Percentiles rank a stretch among this genome's conserved stretches.
Conservation (phyloP, 305 asterid genomes). For the Salvia sclarea region DNA sequence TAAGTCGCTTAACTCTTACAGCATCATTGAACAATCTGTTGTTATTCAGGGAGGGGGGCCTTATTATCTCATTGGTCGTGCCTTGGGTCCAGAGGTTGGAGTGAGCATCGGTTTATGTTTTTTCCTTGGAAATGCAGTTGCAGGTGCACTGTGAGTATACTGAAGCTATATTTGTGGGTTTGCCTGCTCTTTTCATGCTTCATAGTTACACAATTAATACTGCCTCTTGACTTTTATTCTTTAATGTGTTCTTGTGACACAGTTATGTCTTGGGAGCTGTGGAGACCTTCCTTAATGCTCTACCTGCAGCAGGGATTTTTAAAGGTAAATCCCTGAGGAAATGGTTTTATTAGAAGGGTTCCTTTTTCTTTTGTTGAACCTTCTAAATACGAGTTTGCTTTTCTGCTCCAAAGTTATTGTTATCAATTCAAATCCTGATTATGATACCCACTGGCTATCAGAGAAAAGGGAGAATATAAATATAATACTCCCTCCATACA, state of each 20-base stretch:
- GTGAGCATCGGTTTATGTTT: conserved; percentile 97
- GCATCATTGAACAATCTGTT: conserved; percentile 29
- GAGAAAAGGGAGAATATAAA: conserved; percentile 6
- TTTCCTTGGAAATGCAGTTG: conserved; percentile 97
- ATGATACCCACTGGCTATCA: conserved; percentile 25
- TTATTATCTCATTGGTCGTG: conserved; percentile 96
- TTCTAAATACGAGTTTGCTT: not conserved
- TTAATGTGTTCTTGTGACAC: conserved; percentile 32
- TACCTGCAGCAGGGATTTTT: conserved; percentile 92
- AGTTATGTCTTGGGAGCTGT: conserved; percentile 99
- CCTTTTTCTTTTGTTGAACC: not conserved
- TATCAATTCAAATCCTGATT: conserved; percentile 13
- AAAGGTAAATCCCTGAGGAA: conserved; percentile 55
- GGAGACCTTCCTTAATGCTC: conserved; percentile 91
- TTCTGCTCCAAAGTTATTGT: conserved; percentile 3
- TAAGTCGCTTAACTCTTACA: conserved; percentile 22
- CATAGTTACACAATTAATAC: conserved; percentile 10
- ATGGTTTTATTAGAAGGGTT: not conserved
- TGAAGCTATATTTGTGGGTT: conserved; percentile 25
- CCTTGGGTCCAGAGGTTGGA: conserved; percentile 99
- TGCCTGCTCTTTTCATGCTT: conserved; percentile 16
- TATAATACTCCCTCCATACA: no score
- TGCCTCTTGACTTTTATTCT: conserved; percentile 27
- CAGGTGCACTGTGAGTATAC: conserved; percentile 93
- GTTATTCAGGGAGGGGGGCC: conserved; percentile 91